Base-by-base conservation (phyloP, 306 rosid species). In the Dryas octopetala region DNA sequence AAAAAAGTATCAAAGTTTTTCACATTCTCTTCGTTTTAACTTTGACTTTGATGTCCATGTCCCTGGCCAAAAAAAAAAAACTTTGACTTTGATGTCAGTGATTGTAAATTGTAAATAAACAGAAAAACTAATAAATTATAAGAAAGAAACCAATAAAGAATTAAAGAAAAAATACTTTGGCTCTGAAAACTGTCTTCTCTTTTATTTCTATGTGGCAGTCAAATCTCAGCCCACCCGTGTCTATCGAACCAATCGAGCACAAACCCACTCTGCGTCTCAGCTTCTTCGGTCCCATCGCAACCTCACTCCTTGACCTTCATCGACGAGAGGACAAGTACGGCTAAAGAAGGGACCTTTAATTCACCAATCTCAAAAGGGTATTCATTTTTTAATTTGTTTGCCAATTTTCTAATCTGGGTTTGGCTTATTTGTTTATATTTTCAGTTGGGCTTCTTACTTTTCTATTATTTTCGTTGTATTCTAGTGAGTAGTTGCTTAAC, bases 401-500 rank as follows among this genome's bases (percentile, higher is more conserved):
- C 41, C 58, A 26, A 67, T 68, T 50, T 28, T 49, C 7, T 68
- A 49, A 7, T 50, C 74, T 69, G 7, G 62, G 74, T 16, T 51
- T 69, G 28, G 62, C 46, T 71, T 71, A 26, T 72, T 45, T 45
- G 66, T 3, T 6, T 13, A 4, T 4, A 15, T 28, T 4, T 3
- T 58, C 55, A 14, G 4, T 26, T 58, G 45, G 45, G 26, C 58
- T 19, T 45, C 19, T 60, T 32, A 0, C 3, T 32, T 32, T 44
- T 65, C 8, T 9, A 17, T 59, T 6, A 9, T 4, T 49, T 49
- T 9, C 12, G 3, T 55, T 55, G 65, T 12, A 3, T 19, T 62
- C 55, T 8, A 9, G 70, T 59, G 44, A 43, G 3, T 7, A 54
- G 19, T 19, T 14, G 53, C 17, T 55, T 10, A 70, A 14, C 66